A percentile compares a stretch with the other conserved stretches of the same genome.
Evolutionary conservation across 1,139 yeast genomes (phyloP).

Genomic region (Debaryomyces robertsiae): DNA sequence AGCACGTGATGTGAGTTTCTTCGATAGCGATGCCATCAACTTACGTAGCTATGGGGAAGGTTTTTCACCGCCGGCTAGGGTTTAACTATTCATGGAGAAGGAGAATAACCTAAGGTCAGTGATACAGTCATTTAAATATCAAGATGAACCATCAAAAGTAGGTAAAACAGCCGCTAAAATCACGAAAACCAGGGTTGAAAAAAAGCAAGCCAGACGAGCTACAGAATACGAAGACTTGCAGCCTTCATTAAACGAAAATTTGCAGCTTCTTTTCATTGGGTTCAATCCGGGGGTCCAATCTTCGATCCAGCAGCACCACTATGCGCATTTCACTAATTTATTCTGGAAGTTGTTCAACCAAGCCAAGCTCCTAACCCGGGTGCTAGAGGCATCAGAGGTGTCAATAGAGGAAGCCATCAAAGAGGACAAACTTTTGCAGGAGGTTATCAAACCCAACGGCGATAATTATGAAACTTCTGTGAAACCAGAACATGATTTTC

Average conservation of each 20-base stretch:
- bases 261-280: slow-evolving; percentile 62
- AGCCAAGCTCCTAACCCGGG: slow-evolving; percentile 44
- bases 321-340: slow-evolving; percentile 69
- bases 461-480: slow-evolving; percentile 64
- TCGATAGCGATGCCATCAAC: no score
- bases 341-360: slow-evolving; percentile 71
- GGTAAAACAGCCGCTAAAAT: slow-evolving; percentile 6
- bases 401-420: slow-evolving; percentile 10
- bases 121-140: slow-evolving; percentile 22
- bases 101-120: slow-evolving; percentile 15
- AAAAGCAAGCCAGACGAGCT: not conserved
- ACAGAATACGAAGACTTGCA: slow-evolving; percentile 28
- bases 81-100: slow-evolving; percentile 5
- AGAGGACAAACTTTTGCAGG: slow-evolving; percentile 17
- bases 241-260: slow-evolving; percentile 36
- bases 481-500: slow-evolving; percentile 51
- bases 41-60: not conserved
- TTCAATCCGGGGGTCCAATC: slow-evolving; percentile 75
- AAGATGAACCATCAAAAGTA: slow-evolving; percentile 8
- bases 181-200: slow-evolving; percentile 3
- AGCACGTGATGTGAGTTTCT: slow-evolving; percentile 1
- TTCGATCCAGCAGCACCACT: slow-evolving; percentile 65
- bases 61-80: not conserved
- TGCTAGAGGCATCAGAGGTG: slow-evolving; percentile 14
- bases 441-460: slow-evolving; percentile 10